These are phyloP conservation scores for Arachis stenosperma DNA, from an alignment of 306 rosid species.

Conservation along the genomic window DNA sequence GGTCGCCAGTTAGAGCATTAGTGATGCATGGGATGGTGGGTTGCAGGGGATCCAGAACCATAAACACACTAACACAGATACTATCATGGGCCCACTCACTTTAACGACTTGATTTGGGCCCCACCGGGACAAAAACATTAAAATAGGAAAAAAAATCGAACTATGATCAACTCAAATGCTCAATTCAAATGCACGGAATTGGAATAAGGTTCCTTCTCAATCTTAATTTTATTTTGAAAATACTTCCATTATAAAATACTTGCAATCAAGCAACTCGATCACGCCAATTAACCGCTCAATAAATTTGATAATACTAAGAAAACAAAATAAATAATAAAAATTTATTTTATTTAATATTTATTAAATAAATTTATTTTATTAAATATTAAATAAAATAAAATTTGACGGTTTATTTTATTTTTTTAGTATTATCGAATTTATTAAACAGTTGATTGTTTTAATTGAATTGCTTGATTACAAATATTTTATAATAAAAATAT, in stretches of 20 bases:
- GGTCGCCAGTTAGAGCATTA: background rate
- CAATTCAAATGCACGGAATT: too few relatives aligned
- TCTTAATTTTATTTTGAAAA: background rate
- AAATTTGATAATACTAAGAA: too few relatives aligned
- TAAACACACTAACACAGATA: background rate
- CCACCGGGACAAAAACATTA: background rate
- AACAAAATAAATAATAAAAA: too few relatives aligned
- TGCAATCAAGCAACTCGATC: background rate
- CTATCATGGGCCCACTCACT: constrained; percentile 21
- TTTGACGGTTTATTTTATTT: too few relatives aligned
- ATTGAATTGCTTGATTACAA: too few relatives aligned
- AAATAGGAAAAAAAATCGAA: background rate
- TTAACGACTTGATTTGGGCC: background rate
- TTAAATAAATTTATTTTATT: too few relatives aligned
- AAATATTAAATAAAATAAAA: too few relatives aligned
- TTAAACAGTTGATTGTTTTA: too few relatives aligned
- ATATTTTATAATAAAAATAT: too few relatives aligned
- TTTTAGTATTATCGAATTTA: too few relatives aligned
- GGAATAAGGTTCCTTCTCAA: background rate
- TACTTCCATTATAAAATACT: background rate
- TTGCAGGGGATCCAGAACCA: background rate
- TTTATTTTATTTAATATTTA: too few relatives aligned
- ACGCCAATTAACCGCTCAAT: too few relatives aligned
- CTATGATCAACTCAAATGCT: background rate
- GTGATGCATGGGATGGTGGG: constrained; percentile 17